Evolutionary conservation across 2,329 filamentous ascomycete genomes (phyloP), one percentile per base, ranked within the genome.

Genomic region (Alternaria novae-zelandiae): DNA sequence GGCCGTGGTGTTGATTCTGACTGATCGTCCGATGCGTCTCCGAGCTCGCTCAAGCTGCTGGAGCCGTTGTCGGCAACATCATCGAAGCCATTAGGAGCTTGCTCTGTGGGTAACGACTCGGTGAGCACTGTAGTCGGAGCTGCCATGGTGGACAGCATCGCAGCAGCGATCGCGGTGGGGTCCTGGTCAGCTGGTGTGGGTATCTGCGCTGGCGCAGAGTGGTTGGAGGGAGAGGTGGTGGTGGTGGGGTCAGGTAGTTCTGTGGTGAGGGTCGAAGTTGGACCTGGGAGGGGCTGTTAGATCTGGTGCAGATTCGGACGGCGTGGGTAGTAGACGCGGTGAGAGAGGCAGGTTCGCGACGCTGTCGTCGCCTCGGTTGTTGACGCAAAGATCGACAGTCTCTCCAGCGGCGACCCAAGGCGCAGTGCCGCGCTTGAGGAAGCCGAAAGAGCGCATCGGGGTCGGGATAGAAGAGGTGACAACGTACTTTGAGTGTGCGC

Each of bases 21-120:
- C 32, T 78, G 74, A 28, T 86, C 90, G 67, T 91, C 89, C 55
- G 92, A 90, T 66, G 92, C 90, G 74, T 97, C 78, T 75, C 94
- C 94, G 60, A 97, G 92, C 73, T 97, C 95, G 82, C 93, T 97
- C 72, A 98, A 86, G 74, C 94, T 96, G 80, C 95, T 98, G 43
- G 94, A 97, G 57, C 91, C 65, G 63, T 78, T 75, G 60, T 79
- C 78, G 78, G 89, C 90, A 78, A 91, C 92, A 73, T 75, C 71
- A 49, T 79, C 77, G 51, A 74, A 69, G 57, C 47, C 65, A 53
- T 63, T 60, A 26, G 70, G 57, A 21, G 57, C 56, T 41, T 61
- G 63, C 4, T 65, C 70, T 25, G 63, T 50, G 10, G 63, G 44
- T 21, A 65, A 64, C 15, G 71, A 53, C 9, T 67, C 65, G n/a